phyloP scores from a whole-genome alignment of 768 basidiomycete genomes.

The Rhizopogon vinicolor region DNA sequence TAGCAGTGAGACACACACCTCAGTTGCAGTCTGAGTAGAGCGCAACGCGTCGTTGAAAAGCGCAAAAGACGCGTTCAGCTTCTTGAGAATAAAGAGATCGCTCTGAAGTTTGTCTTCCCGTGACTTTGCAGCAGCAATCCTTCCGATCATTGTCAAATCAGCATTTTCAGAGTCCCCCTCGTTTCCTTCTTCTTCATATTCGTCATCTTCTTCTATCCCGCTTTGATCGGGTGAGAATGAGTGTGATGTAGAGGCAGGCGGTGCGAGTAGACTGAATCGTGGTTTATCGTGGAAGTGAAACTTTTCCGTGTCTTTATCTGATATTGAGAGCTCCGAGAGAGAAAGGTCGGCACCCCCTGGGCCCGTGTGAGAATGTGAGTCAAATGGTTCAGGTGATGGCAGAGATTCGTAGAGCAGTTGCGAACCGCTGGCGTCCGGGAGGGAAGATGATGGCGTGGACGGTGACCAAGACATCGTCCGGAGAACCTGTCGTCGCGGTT shows the following conservation, averaged over 20 bases:
- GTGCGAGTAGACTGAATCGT: constrained; percentile 30
- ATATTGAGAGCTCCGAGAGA: constrained; percentile 50
- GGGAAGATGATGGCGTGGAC: constrained; percentile 25
- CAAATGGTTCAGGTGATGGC: constrained; percentile 26
- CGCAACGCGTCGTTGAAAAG: constrained; percentile 63
- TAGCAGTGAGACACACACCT: constrained; percentile 38
- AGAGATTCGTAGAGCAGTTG: constrained; percentile 46
- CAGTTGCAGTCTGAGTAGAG: constrained; percentile 62
- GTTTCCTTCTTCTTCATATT: constrained; percentile 15
- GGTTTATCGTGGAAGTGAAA: constrained; percentile 19
- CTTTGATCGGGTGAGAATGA: constrained; percentile 19
- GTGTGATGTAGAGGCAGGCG: constrained; percentile 12
- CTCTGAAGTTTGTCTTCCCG: constrained; percentile 73
- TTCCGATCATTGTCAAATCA: constrained; percentile 18
- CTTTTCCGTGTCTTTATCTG: constrained; percentile 22
- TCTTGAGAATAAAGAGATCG: constrained; percentile 68
- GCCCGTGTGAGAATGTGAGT: constrained; percentile 31
- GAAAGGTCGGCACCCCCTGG: constrained; percentile 49
- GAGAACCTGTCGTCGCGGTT: not conserved
- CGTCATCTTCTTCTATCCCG: constrained; percentile 19
- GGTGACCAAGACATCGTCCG: constrained; percentile 23
- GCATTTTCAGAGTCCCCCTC: constrained; percentile 2
- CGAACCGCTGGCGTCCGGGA: constrained; percentile 27
- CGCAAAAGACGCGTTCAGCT: constrained; percentile 67
- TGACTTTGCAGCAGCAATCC: constrained; percentile 25